Percentiles rank a stretch among this genome's conserved stretches.
phyloP scores from a whole-genome alignment of 805 yeast species.

The Myxozyma neotropica region DNA sequence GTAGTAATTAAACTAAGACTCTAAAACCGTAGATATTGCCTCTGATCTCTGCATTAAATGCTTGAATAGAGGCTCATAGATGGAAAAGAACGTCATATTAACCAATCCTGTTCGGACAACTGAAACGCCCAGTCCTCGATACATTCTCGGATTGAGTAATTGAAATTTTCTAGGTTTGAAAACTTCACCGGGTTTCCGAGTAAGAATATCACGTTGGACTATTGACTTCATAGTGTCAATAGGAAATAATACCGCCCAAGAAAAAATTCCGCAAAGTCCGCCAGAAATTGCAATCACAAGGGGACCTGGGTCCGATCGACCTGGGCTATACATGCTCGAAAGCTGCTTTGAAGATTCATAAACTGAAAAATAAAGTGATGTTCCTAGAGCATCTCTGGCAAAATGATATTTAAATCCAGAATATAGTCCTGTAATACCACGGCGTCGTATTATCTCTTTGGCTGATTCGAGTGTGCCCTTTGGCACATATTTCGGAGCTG shows the following conservation, averaged over 20 bases:
- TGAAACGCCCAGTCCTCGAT: slow-evolving; percentile 78
- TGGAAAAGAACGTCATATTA: slow-evolving; percentile 73
- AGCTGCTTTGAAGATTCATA: slow-evolving; percentile 68
- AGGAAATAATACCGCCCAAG: slow-evolving; percentile 79
- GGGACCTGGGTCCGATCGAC: slow-evolving; percentile 42
- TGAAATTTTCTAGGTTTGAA: slow-evolving; percentile 42
- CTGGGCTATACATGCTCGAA: slow-evolving; percentile 37
- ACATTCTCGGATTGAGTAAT: slow-evolving; percentile 56
- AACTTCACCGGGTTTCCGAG: slow-evolving; percentile 56
- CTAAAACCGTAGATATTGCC: neutral
- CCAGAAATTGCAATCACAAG: slow-evolving; percentile 66
- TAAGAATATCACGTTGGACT: slow-evolving; percentile 71
- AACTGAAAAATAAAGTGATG: slow-evolving; percentile 71
- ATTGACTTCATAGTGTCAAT: slow-evolving; percentile 78
- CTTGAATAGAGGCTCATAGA: slow-evolving; percentile 54
- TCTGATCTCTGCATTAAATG: slow-evolving; percentile 52
- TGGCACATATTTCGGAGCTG: slow-evolving; percentile 35
- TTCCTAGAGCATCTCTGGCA: slow-evolving; percentile 66
- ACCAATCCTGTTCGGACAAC: slow-evolving; percentile 69
- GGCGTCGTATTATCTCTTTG: slow-evolving; percentile 55
- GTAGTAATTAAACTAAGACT: neutral
- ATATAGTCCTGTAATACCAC: slow-evolving; percentile 67
- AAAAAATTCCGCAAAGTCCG: slow-evolving; percentile 72
- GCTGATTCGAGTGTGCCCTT: slow-evolving; percentile 50
- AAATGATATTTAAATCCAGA: slow-evolving; percentile 73